These are phyloP conservation scores for Sclerotiophoma versabilis DNA, from an alignment of 2,329 filamentous ascomycete species.

Conservation along the genomic window DNA sequence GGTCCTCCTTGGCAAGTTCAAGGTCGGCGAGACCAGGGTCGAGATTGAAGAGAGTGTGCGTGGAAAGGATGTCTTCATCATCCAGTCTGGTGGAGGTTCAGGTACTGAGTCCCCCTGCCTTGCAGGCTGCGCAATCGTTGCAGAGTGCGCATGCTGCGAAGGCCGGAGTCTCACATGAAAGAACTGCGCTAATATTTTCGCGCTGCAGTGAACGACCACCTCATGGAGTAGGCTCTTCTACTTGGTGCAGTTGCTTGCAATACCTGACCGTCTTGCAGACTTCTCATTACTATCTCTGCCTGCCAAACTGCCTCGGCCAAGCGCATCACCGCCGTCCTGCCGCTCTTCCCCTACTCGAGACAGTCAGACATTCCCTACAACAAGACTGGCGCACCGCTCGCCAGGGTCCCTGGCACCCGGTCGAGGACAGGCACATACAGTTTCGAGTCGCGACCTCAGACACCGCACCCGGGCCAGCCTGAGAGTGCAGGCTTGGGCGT, in stretches of 20 bases:
- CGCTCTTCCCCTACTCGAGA: conserved; percentile 94
- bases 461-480: conserved; percentile 76
- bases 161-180: conserved; percentile 7
- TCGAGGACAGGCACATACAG: conserved; percentile 67
- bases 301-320: conserved; percentile 95
- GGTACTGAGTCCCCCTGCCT: conserved; percentile 19
- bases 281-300: conserved; percentile 97
- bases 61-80: conserved; percentile 96
- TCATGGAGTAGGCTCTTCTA: conserved; percentile 71
- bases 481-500: conserved; percentile 67
- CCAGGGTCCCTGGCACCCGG: conserved; percentile 62
- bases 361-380: conserved; percentile 98
- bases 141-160: neutral
- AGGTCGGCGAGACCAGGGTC: conserved; percentile 91
- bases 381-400: conserved; percentile 88
- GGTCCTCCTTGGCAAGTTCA: conserved; percentile 88
- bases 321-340: conserved; percentile 90
- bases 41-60: conserved; percentile 97
- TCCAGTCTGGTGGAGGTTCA: conserved; percentile 89
- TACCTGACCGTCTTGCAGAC: conserved; percentile 48
- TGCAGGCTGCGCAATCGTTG: neutral
- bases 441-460: conserved; percentile 90
- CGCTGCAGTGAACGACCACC: conserved; percentile 81
- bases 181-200: conserved; percentile 25
- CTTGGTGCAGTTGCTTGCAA: conserved; percentile 31